phyloP scores from a whole-genome alignment of 352 stramenopile species.

The Sclerospora graminicola region DNA sequence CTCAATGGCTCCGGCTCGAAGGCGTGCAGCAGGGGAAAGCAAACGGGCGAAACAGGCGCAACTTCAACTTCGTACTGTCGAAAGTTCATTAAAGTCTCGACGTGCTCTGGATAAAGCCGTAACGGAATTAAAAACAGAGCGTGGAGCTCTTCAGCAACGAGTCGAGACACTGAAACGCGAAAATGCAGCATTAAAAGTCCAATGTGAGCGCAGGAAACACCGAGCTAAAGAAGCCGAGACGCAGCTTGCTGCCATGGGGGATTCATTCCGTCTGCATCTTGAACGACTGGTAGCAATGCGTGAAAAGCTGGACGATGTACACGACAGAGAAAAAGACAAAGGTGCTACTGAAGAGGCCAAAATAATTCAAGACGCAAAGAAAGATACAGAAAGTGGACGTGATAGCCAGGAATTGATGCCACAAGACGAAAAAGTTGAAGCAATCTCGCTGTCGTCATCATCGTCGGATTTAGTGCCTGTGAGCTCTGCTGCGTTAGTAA shows the following conservation, averaged over 20 bases:
- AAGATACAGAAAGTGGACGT: too few species aligned
- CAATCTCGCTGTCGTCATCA: too few species aligned
- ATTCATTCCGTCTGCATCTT: conserved; percentile 45
- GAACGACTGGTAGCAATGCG: conserved; percentile 48
- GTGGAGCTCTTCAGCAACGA: too few species aligned
- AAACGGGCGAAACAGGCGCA: conserved; percentile 44
- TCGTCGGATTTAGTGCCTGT: too few species aligned
- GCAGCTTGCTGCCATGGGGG: conserved; percentile 30
- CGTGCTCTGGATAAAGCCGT: conserved; percentile 34
- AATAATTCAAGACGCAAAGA: too few species aligned
- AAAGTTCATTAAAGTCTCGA: conserved; percentile 45
- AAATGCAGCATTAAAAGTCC: too few species aligned
- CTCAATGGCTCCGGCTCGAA: conserved; percentile 39
- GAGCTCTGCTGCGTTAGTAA: conserved; percentile 21
- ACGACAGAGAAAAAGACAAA: too few species aligned
- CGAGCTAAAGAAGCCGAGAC: conserved; percentile 15
- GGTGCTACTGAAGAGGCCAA: conserved; percentile 1
- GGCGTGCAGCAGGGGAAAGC: conserved; percentile 31
- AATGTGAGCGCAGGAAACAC: conserved; percentile 6
- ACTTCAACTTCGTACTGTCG: conserved; percentile 37
- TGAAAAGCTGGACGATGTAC: conserved; percentile 27
- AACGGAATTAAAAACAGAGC: conserved; percentile 24
- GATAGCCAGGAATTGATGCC: too few species aligned
- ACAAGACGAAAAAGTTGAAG: too few species aligned
- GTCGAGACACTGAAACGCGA: too few species aligned